Conservation (phyloP, 805 yeast genomes). For the Candida insectorum region DNA sequence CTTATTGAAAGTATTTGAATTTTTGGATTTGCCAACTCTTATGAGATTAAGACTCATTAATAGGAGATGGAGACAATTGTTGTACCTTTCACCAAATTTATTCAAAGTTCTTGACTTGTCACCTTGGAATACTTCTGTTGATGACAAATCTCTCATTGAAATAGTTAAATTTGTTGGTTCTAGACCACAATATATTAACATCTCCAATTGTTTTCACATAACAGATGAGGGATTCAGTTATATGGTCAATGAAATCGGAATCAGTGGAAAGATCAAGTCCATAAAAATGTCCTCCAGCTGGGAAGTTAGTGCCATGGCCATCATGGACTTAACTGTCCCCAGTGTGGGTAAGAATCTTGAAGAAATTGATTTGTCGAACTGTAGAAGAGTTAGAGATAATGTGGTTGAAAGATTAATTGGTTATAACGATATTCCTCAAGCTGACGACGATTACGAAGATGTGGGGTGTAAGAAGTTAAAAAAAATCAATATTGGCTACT, state of each 20-base stretch:
- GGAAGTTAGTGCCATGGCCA: conserved; percentile 79
- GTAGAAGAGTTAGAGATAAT: conserved; percentile 69
- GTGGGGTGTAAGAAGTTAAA: conserved; percentile 61
- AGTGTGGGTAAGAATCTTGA: conserved; percentile 57
- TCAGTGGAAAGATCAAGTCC: conserved; percentile 52
- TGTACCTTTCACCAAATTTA: conserved; percentile 54
- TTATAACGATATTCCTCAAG: conserved; percentile 24
- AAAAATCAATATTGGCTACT: conserved; percentile 60
- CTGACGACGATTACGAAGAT: background rate
- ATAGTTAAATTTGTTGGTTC: conserved; percentile 71
- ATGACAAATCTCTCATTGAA: conserved; percentile 53
- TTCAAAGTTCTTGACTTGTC: conserved; percentile 53
- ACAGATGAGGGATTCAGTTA: conserved; percentile 74
- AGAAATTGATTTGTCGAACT: conserved; percentile 65
- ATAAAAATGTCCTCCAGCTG: conserved; percentile 67
- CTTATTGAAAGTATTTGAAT: conserved; percentile 50
- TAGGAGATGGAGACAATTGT: conserved; percentile 64
- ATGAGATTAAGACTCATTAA: conserved; percentile 60
- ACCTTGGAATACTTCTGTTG: conserved; percentile 58
- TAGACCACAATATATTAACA: conserved; percentile 56
- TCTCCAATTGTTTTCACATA: conserved; percentile 73
- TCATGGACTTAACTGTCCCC: conserved; percentile 71
- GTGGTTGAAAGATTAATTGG: conserved; percentile 71
- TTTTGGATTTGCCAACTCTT: conserved; percentile 52
- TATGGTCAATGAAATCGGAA: conserved; percentile 68